phyloP scores from a whole-genome alignment of 345 rosid species.

The Citrus medica region DNA sequence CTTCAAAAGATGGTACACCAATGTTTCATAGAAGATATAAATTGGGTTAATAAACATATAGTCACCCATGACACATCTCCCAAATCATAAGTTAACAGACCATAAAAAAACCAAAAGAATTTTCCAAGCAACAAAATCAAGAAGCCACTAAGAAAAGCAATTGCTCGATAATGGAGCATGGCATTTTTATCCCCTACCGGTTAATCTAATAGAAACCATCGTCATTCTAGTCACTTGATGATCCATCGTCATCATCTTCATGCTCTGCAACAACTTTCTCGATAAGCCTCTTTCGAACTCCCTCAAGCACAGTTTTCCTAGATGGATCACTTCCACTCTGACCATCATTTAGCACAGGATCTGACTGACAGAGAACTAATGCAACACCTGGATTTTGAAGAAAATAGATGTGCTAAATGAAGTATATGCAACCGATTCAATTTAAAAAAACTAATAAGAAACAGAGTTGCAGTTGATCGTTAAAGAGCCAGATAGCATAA shows the following conservation, averaged over 20 bases:
- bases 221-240: constrained; percentile 66
- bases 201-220: constrained; percentile 8
- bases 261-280: constrained; percentile 86
- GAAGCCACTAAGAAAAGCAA: not conserved
- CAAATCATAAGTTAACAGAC: not conserved
- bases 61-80: not conserved
- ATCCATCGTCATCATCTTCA: constrained; percentile 72
- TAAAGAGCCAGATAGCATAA: not conserved
- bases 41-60: not conserved
- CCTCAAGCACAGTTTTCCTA: constrained; percentile 73
- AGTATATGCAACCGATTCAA: not conserved
- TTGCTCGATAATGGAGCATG: not conserved
- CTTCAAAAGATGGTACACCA: not conserved
- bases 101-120: not conserved
- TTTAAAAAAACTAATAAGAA: no score
- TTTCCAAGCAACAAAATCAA: not conserved
- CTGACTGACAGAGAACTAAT: constrained; percentile 85
- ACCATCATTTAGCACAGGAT: constrained; percentile 88
- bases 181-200: not conserved
- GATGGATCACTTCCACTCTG: constrained; percentile 70
- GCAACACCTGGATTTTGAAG: constrained; percentile 67
- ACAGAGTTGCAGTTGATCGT: not conserved
- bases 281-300: constrained; percentile 70
- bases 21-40: not conserved
- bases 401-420: not conserved